Evolutionary conservation across 2,329 filamentous ascomycete species (phyloP), one percentile per base, ranked within the genome.

Genomic region (Chaetomium globosum): DNA sequence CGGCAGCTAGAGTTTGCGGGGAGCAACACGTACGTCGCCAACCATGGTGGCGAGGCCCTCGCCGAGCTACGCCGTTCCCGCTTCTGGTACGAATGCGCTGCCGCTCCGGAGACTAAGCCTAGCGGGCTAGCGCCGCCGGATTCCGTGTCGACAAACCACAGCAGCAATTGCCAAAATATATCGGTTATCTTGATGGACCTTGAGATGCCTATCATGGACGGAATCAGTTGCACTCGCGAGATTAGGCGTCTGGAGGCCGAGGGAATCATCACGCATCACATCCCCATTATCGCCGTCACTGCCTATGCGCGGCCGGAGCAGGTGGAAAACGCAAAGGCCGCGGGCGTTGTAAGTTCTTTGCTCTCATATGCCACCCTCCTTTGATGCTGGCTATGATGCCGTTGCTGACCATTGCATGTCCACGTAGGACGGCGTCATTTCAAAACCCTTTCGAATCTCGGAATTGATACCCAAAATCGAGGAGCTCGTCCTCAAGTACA

Each of bases 281-380:
- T 92, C n/a, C 89, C 89, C 2, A 90, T 92, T 70, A 90, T 92
- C 70, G 89, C 88, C n/a, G 89, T 91, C n/a, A 93, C 90, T 46
- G 91, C 91, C 2, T 93, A 93, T 75, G 90, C 89, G 46, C 81
- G 91, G 73, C 84, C 85, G 4, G 89, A 92, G 78, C 90, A 93
- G 76, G 88, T 92, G 65, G 83, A 85, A 69, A 87, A 84, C 69
- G 90, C 91, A 61, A 85, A 90, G 73, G 81, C 84, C 63, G 88
- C 89, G 26, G 90, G 90, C 46, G 92, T 93, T 79, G 88, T 89
- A 77, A 80, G 85, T 81, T 52, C 30, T 30, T 12, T 6, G 8
- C 9, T 28, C 26, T 21, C 7, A 21, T 48, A n/a, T 23, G 9
- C 12, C 26, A 43, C 36, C 46, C 26, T 28, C 8, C n/a, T 26